A percentile compares a stretch with the other conserved stretches of the same genome.
These are phyloP conservation scores for Penicillium lagena DNA, from an alignment of 495 filamentous ascomycete species.

Conservation along the genomic window DNA sequence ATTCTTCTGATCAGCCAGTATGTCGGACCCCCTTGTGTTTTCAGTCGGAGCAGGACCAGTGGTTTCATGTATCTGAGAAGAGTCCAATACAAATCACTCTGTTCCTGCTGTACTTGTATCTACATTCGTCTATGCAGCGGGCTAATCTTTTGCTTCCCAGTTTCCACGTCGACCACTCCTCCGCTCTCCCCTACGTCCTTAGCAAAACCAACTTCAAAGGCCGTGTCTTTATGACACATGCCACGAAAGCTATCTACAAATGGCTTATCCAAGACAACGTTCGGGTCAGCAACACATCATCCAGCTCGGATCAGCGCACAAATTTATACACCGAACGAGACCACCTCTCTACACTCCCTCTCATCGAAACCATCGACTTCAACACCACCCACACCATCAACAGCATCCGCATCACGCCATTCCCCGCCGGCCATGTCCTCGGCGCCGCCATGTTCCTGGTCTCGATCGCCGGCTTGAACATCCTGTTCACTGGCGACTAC, in stretches of 20 bases:
- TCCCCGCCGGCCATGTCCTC: conserved; percentile 92
- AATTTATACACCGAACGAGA: conserved; percentile 91
- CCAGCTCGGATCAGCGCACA: conserved; percentile 63
- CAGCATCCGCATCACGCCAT: conserved; percentile 92
- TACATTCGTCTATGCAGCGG: neutral
- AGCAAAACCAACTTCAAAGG: conserved; percentile 97
- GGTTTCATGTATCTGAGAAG: conserved; percentile 26
- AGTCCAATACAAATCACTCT: conserved; percentile 21
- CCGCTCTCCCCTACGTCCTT: conserved; percentile 91
- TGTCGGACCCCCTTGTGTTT: conserved; percentile 32
- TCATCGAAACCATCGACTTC: conserved; percentile 96
- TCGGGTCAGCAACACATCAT: conserved; percentile 73
- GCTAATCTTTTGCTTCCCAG: conserved; percentile 40
- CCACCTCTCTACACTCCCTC: conserved; percentile 82
- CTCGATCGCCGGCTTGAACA: conserved; percentile 91
- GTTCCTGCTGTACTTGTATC: conserved; percentile 18
- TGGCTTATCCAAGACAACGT: conserved; percentile 97
- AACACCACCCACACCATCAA: conserved; percentile 96
- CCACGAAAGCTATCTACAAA: conserved; percentile 99
- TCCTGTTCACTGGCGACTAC: conserved; percentile 96
- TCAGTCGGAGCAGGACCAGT: conserved; percentile 1
- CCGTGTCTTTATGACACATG: conserved; percentile 97
- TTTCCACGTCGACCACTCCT: conserved; percentile 97
- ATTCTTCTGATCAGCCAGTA: conserved; percentile 97
- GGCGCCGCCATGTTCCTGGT: conserved; percentile 98